Percentiles rank a stretch among this genome's conserved stretches.
phyloP scores from a whole-genome alignment of 306 rosid genomes.

The Luffa acutangula region DNA sequence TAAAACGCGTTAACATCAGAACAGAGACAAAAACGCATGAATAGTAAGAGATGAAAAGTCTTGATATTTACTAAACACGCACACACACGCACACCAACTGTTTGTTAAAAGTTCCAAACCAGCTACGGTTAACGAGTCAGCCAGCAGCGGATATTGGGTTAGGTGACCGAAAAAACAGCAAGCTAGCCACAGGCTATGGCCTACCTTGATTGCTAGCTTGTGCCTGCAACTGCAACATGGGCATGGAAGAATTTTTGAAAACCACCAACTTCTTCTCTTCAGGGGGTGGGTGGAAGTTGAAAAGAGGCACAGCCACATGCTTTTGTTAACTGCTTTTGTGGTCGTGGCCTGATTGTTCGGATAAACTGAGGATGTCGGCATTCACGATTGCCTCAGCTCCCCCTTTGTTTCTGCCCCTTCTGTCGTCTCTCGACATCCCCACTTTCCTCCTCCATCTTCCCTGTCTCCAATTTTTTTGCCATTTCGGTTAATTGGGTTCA shows the following conservation, averaged over 20 bases:
- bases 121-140: background rate
- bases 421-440: background rate
- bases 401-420: background rate
- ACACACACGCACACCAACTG: background rate
- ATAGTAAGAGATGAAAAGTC: background rate
- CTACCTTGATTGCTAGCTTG: background rate
- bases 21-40: background rate
- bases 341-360: background rate
- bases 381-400: background rate
- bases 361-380: slow-evolving; percentile 1
- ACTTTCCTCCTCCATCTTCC: background rate
- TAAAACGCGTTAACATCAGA: background rate
- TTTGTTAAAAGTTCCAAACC: slow-evolving; percentile 1
- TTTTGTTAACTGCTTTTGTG: background rate
- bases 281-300: background rate
- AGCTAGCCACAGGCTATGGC: background rate
- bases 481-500: background rate
- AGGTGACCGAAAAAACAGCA: background rate
- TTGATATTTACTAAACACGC: background rate
- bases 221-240: background rate
- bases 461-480: background rate
- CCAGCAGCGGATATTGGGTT: background rate
- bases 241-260: background rate
- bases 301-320: background rate
- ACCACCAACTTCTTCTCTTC: background rate